phyloP scores from a whole-genome alignment of 257 asterid species.

The Nemophila menziesii region DNA sequence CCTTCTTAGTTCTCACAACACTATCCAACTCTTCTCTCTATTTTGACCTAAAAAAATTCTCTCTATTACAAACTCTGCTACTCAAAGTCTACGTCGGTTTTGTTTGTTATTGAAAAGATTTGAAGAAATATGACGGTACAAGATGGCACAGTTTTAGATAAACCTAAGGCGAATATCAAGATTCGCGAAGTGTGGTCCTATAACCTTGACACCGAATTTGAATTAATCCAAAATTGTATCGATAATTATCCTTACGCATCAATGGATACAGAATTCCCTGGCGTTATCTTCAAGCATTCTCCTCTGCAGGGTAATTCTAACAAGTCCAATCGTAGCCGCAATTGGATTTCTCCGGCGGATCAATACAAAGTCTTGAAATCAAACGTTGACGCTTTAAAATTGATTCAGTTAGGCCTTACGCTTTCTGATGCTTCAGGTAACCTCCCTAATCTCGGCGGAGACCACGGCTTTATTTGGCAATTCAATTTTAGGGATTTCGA shows the following conservation, averaged over 20 bases:
- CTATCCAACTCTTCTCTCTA: too few relatives aligned
- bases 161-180: conserved; percentile 9
- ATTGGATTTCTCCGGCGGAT: conserved; percentile 25
- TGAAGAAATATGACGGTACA: too few relatives aligned
- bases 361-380: conserved; percentile 43
- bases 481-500: conserved; percentile 72
- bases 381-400: conserved; percentile 54
- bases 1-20: too few relatives aligned
- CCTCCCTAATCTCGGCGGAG: conserved; percentile 44
- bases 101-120: too few relatives aligned
- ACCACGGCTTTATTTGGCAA: conserved; percentile 49
- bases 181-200: conserved; percentile 55
- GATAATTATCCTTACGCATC: conserved; percentile 40
- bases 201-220: conserved; percentile 39
- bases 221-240: conserved; percentile 25
- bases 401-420: conserved; percentile 67
- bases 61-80: too few relatives aligned
- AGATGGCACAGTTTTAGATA: too few relatives aligned
- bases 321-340: conserved; percentile 1
- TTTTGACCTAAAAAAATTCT: too few relatives aligned
- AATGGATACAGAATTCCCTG: conserved; percentile 81
- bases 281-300: conserved; percentile 42
- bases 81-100: too few relatives aligned
- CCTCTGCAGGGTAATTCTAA: not conserved
- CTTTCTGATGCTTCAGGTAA: conserved; percentile 54